Evolutionary conservation across 305 asterid species (phyloP).

Genomic region (Nicotiana rustica): DNA sequence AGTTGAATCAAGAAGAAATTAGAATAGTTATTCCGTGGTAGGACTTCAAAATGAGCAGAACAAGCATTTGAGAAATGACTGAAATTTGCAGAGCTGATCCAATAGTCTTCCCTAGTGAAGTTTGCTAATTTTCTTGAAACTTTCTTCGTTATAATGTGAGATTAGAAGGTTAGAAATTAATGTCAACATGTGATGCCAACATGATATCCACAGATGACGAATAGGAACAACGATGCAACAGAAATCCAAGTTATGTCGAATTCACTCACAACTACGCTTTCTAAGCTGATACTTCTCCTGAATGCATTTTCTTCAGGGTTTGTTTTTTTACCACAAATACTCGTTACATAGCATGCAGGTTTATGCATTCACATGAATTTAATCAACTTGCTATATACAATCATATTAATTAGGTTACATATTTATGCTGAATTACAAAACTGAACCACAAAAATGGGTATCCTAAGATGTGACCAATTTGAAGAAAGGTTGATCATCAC

Average conservation of each 20-base stretch:
- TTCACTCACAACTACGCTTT: neutral
- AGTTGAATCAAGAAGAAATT: neutral
- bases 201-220: neutral
- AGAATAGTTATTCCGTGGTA: slow-evolving; percentile 20
- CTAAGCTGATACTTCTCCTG: slow-evolving; percentile 8
- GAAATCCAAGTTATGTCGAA: neutral
- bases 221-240: neutral
- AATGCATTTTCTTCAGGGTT: neutral
- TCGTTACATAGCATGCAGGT: slow-evolving; percentile 21
- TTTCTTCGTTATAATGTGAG: neutral
- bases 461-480: slow-evolving; percentile 26
- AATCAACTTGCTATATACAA: slow-evolving; percentile 8
- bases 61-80: slow-evolving; percentile 27
- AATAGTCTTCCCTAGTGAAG: slow-evolving; percentile 13
- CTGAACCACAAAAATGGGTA: neutral
- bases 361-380: neutral
- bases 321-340: neutral
- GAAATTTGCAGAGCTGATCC: slow-evolving; percentile 29
- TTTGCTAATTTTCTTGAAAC: slow-evolving; percentile 9
- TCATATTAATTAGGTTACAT: slow-evolving; percentile 22
- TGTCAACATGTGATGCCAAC: neutral
- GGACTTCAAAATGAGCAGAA: slow-evolving; percentile 16
- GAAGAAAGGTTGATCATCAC: slow-evolving; percentile 49
- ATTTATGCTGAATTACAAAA: neutral
- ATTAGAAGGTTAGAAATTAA: slow-evolving; percentile 8